These are phyloP conservation scores for Aspergillus pseudoglaucus DNA, from an alignment of 2,329 filamentous ascomycete species.

Conservation along the genomic window DNA sequence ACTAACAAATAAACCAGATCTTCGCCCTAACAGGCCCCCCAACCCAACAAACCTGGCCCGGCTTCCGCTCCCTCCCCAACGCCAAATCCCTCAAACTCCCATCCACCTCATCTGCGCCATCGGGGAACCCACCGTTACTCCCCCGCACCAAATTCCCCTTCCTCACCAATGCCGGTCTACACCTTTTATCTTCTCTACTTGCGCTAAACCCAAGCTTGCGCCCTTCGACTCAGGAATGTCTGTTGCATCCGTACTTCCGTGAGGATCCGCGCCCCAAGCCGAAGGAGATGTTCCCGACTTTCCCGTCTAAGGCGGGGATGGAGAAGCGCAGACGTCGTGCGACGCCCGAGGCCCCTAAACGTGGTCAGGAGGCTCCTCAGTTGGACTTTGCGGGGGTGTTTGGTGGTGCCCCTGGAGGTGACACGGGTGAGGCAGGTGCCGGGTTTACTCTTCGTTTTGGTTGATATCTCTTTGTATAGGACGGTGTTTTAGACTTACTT, in stretches of 20 bases:
- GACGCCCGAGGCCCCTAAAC: conserved; percentile 74
- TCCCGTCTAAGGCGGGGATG: conserved; percentile 89
- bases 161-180: conserved; percentile 67
- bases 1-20: conserved; percentile 44
- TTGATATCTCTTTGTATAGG: conserved; percentile 11
- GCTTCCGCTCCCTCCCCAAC: conserved; percentile 80
- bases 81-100: conserved; percentile 71
- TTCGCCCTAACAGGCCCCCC: conserved; percentile 86
- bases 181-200: conserved; percentile 64
- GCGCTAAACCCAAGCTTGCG: conserved; percentile 66
- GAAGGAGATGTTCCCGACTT: conserved; percentile 90
- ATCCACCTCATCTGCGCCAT: conserved; percentile 26
- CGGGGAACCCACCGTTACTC: conserved; percentile 39
- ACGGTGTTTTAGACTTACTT: background rate
- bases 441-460: conserved; percentile 54
- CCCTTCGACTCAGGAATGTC: conserved; percentile 65
- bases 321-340: conserved; percentile 68
- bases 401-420: conserved; percentile 58
- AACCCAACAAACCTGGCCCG: conserved; percentile 74
- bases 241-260: conserved; percentile 75
- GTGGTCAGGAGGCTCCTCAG: conserved; percentile 62
- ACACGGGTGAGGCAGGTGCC: conserved; percentile 57
- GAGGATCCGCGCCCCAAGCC: conserved; percentile 88
- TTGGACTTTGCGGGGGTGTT: conserved; percentile 68
- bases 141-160: conserved; percentile 75